These are phyloP conservation scores for Boletus sp. DNA, from an alignment of 768 basidiomycete genomes.

Conservation along the genomic window DNA sequence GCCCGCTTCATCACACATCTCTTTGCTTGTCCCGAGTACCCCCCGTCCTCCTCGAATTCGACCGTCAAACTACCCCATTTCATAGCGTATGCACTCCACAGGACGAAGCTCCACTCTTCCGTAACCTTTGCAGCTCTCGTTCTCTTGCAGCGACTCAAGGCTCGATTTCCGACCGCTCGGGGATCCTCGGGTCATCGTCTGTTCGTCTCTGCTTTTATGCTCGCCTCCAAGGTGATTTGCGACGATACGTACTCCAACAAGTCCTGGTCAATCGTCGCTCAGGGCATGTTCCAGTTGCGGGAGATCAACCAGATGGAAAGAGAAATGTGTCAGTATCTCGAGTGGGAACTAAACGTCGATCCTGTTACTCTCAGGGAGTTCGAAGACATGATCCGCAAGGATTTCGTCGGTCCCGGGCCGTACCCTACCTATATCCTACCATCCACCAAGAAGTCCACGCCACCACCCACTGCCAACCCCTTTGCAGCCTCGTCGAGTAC, in stretches of 20 bases:
- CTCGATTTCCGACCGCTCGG: conserved; percentile 70
- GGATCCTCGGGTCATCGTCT: conserved; percentile 71
- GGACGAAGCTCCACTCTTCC: conserved; percentile 57
- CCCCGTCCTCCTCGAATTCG: conserved; percentile 42
- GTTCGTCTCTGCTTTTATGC: conserved; percentile 74
- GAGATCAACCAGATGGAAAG: conserved; percentile 84
- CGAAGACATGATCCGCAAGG: conserved; percentile 54
- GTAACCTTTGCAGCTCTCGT: conserved; percentile 43
- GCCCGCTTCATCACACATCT: conserved; percentile 81
- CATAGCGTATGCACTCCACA: conserved; percentile 65
- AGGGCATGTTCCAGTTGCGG: conserved; percentile 73
- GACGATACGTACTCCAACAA: conserved; percentile 95
- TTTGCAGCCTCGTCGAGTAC: conserved; percentile 32
- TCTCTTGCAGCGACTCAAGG: conserved; percentile 63
- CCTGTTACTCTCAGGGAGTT: conserved; percentile 57
- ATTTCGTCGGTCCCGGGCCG: conserved; percentile 53
- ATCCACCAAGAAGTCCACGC: conserved; percentile 59
- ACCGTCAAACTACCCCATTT: conserved; percentile 48
- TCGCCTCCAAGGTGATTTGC: conserved; percentile 77
- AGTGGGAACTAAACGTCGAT: conserved; percentile 86
- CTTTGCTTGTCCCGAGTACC: conserved; percentile 82
- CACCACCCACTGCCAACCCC: conserved; percentile 30
- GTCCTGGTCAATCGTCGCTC: conserved; percentile 87
- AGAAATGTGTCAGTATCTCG: conserved; percentile 82
- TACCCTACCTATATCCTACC: conserved; percentile 65